Base-by-base conservation (phyloP, 2,329 filamentous ascomycete genomes). In the Microdochium bolleyi region DNA sequence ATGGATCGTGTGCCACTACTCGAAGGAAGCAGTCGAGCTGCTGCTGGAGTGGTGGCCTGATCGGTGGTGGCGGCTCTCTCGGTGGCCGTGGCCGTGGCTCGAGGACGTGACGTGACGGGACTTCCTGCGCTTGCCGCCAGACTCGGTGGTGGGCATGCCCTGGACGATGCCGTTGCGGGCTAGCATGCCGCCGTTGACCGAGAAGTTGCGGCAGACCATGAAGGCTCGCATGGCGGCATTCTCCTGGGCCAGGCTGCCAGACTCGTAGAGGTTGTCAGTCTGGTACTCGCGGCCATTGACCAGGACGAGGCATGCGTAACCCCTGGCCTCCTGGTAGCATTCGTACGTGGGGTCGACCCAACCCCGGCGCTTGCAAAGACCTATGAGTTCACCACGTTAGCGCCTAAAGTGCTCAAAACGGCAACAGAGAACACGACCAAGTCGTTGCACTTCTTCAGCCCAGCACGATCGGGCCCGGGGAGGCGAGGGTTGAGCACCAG, bases 231-330 rank as follows among this genome's bases (percentile, higher is more conserved):
- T 95, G 55, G 92, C 92, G 24, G 92, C 92, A 63, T 92, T 94
- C 70, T 97, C 92, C 66, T 91, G 89, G 49, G 92, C 92, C 59
- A 95, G 78, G 49, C 82, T 76, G 67, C 92, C 88, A 57, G 87
- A 88, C 67, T 88, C 84, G 73, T 94, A 95, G 58, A 86, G 82
- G 37, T 88, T 80, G 69, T 96, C 91, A 46, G 92, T 96, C 69
- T 92, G 89, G 74, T 96, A 97, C 75, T 96, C 90, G 66, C 92
- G 88, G 62, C 95, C 95, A 75, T 97, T 96, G 68, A 97, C 92
- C 58, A 94, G 82, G 53, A 96, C 92, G 54, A 91, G 85, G 75
- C 92, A 96, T 54, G 87, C 89, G 71, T 87, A 95, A 66, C 92
- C 92, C 62, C 77, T 82, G 58, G 78, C 73, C 63, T 84, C 85